These are phyloP conservation scores for Danielia oregonensis DNA, from an alignment of 805 yeast species.

Conservation along the genomic window DNA sequence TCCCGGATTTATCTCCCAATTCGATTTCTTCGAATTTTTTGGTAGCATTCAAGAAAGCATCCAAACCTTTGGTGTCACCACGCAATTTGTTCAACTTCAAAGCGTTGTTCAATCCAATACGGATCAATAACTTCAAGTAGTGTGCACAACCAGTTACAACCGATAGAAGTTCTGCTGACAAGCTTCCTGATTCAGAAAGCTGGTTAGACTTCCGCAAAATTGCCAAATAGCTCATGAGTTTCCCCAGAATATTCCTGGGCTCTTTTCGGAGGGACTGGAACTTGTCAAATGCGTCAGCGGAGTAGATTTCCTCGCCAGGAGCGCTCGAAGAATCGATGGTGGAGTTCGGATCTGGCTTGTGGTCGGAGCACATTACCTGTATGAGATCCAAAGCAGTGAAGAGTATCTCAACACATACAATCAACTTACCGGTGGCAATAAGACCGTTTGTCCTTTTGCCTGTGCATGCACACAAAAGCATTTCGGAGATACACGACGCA, in stretches of 20 bases:
- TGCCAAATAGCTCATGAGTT: conserved; percentile 84
- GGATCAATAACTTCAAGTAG: conserved; percentile 76
- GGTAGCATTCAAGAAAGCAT: conserved; percentile 55
- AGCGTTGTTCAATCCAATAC: conserved; percentile 76
- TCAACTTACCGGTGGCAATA: conserved; percentile 64
- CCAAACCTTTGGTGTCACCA: conserved; percentile 58
- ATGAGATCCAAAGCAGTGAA: conserved; percentile 70
- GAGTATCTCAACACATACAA: conserved; percentile 68
- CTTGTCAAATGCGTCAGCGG: conserved; percentile 17
- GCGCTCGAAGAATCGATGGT: conserved; percentile 10
- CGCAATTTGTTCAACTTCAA: conserved; percentile 59
- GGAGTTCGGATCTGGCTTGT: conserved; percentile 13
- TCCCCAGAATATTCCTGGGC: conserved; percentile 85
- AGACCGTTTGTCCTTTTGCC: conserved; percentile 69
- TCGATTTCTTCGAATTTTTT: conserved; percentile 28
- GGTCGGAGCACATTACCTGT: conserved; percentile 19
- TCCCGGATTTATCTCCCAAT: conserved; percentile 6
- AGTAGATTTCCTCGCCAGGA: conserved; percentile 22
- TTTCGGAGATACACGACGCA: conserved; percentile 85
- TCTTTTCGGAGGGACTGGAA: conserved; percentile 47
- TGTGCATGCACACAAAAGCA: conserved; percentile 80
- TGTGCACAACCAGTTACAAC: conserved; percentile 91
- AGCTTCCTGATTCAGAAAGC: conserved; percentile 35
- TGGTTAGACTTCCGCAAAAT: conserved; percentile 61
- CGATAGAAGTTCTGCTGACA: conserved; percentile 67